Percentiles rank a stretch among this genome's conserved stretches.
Conservation (phyloP, 2,329 filamentous ascomycete species). For the Calycina marina region DNA sequence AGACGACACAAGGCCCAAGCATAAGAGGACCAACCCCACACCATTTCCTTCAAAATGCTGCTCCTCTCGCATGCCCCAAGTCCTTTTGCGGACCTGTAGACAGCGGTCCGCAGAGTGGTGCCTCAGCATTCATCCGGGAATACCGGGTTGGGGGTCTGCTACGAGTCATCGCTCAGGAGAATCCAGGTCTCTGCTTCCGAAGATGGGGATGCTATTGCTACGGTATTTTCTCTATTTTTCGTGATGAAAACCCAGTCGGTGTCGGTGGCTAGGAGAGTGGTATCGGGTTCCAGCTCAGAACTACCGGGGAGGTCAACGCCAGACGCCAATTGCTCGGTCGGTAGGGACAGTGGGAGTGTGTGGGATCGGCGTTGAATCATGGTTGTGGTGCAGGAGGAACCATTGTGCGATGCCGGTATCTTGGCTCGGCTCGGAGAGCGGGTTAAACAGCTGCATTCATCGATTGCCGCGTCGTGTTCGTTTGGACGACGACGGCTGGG, state of each 20-base stretch:
- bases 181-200: slow-evolving; percentile 12
- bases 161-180: slow-evolving; percentile 12
- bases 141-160: no score
- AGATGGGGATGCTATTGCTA: no score
- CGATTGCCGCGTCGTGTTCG: slow-evolving; percentile 10
- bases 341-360: slow-evolving; percentile 15
- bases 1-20: not conserved
- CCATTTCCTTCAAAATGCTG: no score
- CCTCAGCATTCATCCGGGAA: slow-evolving; percentile 5
- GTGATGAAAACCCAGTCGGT: no score
- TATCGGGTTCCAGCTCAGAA: no score
- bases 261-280: no score
- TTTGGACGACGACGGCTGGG: slow-evolving; percentile 11
- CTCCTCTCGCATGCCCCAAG: slow-evolving; percentile 7
- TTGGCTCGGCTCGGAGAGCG: slow-evolving; percentile 11
- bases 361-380: slow-evolving; percentile 15
- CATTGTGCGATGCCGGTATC: slow-evolving; percentile 12
- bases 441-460: slow-evolving; percentile 9
- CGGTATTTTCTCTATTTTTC: no score
- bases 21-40: slow-evolving; percentile 7
- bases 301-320: no score
- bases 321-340: slow-evolving; percentile 3
- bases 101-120: slow-evolving; percentile 7
- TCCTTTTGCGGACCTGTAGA: no score
- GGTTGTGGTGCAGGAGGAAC: slow-evolving; percentile 6